These are phyloP conservation scores for Myrmaecium sp. DNA, from an alignment of 2,329 filamentous ascomycete species.

Conservation along the genomic window DNA sequence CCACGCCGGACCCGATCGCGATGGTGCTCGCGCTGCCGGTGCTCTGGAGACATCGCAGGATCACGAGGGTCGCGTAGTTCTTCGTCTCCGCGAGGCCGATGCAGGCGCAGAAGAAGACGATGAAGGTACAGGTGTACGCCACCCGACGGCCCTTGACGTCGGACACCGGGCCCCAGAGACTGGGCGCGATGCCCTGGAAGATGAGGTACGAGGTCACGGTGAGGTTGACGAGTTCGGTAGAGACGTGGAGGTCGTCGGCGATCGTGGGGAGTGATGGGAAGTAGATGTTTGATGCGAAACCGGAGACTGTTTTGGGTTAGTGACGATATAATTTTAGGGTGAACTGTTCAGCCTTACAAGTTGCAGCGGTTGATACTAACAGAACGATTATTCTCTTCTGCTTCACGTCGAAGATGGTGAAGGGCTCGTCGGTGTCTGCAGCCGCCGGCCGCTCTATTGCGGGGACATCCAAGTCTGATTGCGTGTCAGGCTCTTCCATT, in stretches of 20 bases:
- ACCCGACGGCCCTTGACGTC: slow-evolving; percentile 25
- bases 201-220: slow-evolving; percentile 30
- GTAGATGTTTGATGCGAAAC: slow-evolving; percentile 30
- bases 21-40: slow-evolving; percentile 27
- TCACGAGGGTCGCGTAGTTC: slow-evolving; percentile 22
- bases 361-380: slow-evolving; percentile 33
- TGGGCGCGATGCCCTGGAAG: slow-evolving; percentile 27
- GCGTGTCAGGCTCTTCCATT: neutral
- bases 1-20: slow-evolving; percentile 24
- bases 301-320: slow-evolving; percentile 19
- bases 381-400: slow-evolving; percentile 33
- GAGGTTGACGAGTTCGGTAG: slow-evolving; percentile 20
- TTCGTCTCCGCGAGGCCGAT: slow-evolving; percentile 23
- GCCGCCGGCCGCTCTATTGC: too few species aligned
- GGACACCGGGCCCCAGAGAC: slow-evolving; percentile 23
- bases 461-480: too few species aligned
- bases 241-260: slow-evolving; percentile 23
- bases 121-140: slow-evolving; percentile 22
- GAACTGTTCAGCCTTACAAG: slow-evolving; percentile 21
- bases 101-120: slow-evolving; percentile 23
- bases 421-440: slow-evolving; percentile 24
- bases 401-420: slow-evolving; percentile 33
- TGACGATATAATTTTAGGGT: too few species aligned
- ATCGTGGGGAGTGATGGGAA: slow-evolving; percentile 28
- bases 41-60: slow-evolving; percentile 26